Percentiles rank a stretch among this genome's conserved stretches.
phyloP scores from a whole-genome alignment of 2,329 filamentous ascomycete species.

The Lithohypha guttulata region DNA sequence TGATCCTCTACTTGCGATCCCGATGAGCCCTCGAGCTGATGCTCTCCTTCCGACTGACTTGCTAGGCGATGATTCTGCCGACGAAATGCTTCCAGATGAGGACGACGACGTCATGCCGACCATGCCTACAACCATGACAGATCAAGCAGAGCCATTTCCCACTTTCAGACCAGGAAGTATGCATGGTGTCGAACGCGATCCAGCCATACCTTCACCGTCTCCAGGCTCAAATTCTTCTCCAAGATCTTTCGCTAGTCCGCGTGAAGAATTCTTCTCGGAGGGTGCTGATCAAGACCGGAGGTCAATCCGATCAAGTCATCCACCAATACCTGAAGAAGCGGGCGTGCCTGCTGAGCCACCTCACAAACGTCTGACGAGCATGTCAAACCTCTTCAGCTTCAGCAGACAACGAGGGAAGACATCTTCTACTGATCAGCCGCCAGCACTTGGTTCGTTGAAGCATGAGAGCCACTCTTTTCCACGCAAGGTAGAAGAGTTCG shows the following conservation, averaged over 20 bases:
- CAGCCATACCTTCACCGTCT: conserved; percentile 32
- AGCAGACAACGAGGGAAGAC: conserved; percentile 53
- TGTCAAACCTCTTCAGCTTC: conserved; percentile 43
- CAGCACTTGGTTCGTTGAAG: conserved; percentile 46
- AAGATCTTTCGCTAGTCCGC: conserved; percentile 38
- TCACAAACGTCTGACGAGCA: conserved; percentile 20
- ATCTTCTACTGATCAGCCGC: conserved; percentile 42
- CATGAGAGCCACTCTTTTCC: conserved; percentile 56
- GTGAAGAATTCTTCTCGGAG: conserved; percentile 30
- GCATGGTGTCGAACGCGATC: conserved; percentile 24
- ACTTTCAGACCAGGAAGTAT: conserved; percentile 15
- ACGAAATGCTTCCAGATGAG: conserved; percentile 22
- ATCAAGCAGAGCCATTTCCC: conserved; percentile 13
- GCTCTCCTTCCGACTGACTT: conserved; percentile 51
- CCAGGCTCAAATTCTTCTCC: conserved; percentile 36
- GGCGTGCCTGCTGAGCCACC: conserved; percentile 38
- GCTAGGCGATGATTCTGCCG: conserved; percentile 41
- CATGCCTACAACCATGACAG: conserved; percentile 9
- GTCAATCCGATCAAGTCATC: conserved; percentile 22
- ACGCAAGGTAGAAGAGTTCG: conserved; percentile 41
- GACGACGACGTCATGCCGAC: conserved; percentile 20
- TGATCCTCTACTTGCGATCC: conserved; percentile 44
- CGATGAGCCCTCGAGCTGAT: conserved; percentile 54
- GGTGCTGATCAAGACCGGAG: conserved; percentile 30
- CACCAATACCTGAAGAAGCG: conserved; percentile 22